Conservation (phyloP, 768 basidiomycete genomes). For the Leccinellum albellum region DNA sequence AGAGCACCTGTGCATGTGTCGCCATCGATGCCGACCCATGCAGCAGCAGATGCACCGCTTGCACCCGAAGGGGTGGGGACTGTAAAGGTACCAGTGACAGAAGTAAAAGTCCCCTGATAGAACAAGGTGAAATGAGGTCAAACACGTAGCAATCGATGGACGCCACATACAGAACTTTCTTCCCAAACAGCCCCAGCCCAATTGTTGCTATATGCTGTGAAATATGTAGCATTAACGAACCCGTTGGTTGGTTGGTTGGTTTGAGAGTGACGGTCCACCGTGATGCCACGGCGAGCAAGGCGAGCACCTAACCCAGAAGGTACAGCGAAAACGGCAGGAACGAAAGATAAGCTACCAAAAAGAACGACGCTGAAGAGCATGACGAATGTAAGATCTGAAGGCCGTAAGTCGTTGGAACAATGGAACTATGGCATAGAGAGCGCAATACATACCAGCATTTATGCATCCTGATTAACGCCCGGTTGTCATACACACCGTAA, state of each 20-base stretch:
- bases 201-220: background rate
- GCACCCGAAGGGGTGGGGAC: slow-evolving; percentile 2
- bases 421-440: background rate
- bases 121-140: background rate
- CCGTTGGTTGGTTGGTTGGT: background rate
- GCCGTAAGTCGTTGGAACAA: background rate
- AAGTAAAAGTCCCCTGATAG: slow-evolving; percentile 6
- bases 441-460: background rate
- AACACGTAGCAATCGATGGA: background rate
- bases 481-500: background rate
- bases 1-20: background rate
- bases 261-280: background rate
- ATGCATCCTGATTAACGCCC: background rate
- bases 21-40: slow-evolving; percentile 15
- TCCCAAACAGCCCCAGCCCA: slow-evolving; percentile 12
- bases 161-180: background rate
- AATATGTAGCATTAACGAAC: background rate
- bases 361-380: background rate
- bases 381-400: background rate
- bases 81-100: slow-evolving; percentile 8
- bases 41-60: background rate
- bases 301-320: background rate
- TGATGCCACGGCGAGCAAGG: background rate
- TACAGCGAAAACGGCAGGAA: background rate
- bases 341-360: background rate